Base-by-base conservation (phyloP, 441 rosid genomes). In the Corymbia citriodora region DNA sequence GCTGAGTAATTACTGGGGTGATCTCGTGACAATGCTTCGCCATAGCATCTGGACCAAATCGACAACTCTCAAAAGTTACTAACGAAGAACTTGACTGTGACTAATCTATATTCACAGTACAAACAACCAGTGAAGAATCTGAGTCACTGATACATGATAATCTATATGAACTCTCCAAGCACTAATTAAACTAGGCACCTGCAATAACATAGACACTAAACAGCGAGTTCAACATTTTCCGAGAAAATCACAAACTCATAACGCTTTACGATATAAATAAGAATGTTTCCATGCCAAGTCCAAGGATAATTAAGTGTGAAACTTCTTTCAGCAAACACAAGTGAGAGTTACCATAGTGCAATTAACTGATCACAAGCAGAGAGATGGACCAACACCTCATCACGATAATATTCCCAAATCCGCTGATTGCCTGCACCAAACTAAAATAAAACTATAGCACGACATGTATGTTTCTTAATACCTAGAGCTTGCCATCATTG, bases 171-270 rank as follows among this genome's bases (percentile, higher is more conserved):
- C n/a, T 8, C 86, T 81, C 86, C 25, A 81, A 81, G 86, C 19
- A 48, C 31, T 14, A 25, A 25, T 81, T 81, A 81, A 81, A 81
- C 53, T 31, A 81, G 86, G 15, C 27, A 25, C 53, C 86, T 1
- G 1, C 31, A 25, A 81, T 23, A 81, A 48, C 31, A 36, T 33
- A 45, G 86, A 45, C 12, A 25, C 86, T 48, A 29, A 81, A 81
- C 53, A 48, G 53, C 31, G 48, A 81, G 86, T 48, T 45, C n/a
- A 79, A 48, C 86, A 81, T 45, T 48, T 27, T 81, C 48, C 1
- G 0, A 81, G 2, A 81, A 13, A 81, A 48, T 25, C 3, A 0
- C 19, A 48, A 53, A 13, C 11, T 79, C 0, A 3, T 81, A 25
- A 81, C 14, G 86, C 53, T 48, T 48, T 81, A 0, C 0, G 0